Evolutionary conservation across 2,329 filamentous ascomycete species (phyloP), one percentile per base, ranked within the genome.

Genomic region (Fusarium udum): DNA sequence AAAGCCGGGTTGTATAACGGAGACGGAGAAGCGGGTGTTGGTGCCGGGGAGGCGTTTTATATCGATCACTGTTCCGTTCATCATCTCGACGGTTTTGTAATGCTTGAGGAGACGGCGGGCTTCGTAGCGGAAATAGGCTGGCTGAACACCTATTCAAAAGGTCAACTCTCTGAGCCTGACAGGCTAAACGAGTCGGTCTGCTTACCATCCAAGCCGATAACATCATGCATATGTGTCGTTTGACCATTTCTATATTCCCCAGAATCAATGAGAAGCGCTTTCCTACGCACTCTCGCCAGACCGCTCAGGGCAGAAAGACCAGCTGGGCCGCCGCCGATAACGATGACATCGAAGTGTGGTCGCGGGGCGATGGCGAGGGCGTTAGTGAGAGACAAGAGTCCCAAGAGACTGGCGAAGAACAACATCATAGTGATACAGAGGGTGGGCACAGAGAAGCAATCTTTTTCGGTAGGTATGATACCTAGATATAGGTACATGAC

Each of bases 201-300:
- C 77, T 70, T 75, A 89, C 89, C 89, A 58, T 91, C 89, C 64
- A 85, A 88, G 7, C 88, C 89, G 32, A 90, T 82, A 1, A 91
- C 86, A 76, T 91, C 89, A 78, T 91, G 89, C 84, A 90, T 87
- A 71, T 89, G 85, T 20, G 89, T 80, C 0, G 89, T 91, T 0
- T 84, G 80, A 3, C 60, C 83, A 75, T 91, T 91, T 58, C 89
- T 86, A 72, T 91, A 91, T 36, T 85, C 82, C 18, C 85, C 86
- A 26, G 87, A 89, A 77, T 91, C 89, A 60, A 91, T 86, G 46
- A 91, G 78, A 13, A 90, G 80, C 2, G 86, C 85, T 11, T 84
- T 87, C 20, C 89, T 84, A 18, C 85, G 84, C 20, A 91, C 88
- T 22, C 89, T 87, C 12, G 87, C 88, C n/a, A 91, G 84, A 46